phyloP scores from a whole-genome alignment of 139 green algal species.

The Chlorella sp. region DNA sequence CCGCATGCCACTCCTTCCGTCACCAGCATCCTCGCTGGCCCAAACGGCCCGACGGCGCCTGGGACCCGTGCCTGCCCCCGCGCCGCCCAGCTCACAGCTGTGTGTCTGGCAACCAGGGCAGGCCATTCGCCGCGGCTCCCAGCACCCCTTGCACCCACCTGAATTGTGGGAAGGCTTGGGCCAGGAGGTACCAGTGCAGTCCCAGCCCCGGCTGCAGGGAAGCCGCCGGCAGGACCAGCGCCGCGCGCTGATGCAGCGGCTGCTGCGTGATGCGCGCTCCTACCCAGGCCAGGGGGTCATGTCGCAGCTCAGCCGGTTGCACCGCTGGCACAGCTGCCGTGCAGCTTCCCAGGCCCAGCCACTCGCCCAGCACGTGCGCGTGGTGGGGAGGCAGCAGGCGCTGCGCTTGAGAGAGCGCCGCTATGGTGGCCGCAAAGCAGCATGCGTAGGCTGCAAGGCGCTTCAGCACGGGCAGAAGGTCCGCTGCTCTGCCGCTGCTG shows the following conservation, averaged over 20 bases:
- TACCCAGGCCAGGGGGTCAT: slow-evolving; percentile 17
- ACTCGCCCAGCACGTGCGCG: not conserved
- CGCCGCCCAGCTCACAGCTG: no score
- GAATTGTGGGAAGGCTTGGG: slow-evolving; percentile 28
- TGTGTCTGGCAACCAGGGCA: no score
- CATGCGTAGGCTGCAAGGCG: not conserved
- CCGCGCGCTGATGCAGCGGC: not conserved
- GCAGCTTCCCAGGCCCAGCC: not conserved
- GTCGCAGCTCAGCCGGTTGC: not conserved
- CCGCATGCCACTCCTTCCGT: not conserved
- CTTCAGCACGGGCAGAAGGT: not conserved
- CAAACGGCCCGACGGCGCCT: no score
- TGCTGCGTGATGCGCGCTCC: not conserved
- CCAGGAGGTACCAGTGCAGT: slow-evolving; percentile 42
- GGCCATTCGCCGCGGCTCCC: no score
- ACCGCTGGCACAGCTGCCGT: not conserved
- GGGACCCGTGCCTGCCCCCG: no score
- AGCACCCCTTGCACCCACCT: not conserved
- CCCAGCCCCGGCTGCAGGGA: slow-evolving; percentile 31
- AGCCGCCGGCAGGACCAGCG: slow-evolving; percentile 4
- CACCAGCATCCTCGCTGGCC: not conserved
- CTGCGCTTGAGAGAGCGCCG: not conserved
- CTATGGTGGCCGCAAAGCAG: not conserved
- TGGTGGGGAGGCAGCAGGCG: not conserved
- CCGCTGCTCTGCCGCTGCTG: not conserved